Conservation (phyloP, 306 rosid species). For the cucumber (Cucumis sativus) region DNA sequence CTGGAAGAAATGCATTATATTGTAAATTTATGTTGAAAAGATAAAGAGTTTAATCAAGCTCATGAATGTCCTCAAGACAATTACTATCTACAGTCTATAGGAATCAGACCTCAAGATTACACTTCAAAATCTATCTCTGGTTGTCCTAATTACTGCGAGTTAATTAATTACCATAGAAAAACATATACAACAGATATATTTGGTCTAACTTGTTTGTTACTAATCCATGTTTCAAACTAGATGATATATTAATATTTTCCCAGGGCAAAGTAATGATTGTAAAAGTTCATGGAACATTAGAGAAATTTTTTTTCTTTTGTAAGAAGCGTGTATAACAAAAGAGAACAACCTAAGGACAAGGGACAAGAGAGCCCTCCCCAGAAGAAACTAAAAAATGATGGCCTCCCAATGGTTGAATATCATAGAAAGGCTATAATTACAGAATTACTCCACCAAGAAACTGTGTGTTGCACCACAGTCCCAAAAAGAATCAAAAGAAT, state of each 20-base stretch:
- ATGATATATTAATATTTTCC: background rate
- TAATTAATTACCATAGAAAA: background rate
- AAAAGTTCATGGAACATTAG: background rate
- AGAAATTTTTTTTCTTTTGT: too few species aligned
- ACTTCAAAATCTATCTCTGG: background rate
- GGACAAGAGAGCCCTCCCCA: too few species aligned
- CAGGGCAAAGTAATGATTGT: background rate
- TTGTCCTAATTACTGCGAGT: background rate
- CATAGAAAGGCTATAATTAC: too few species aligned
- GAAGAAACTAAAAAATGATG: too few species aligned
- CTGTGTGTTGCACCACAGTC: too few species aligned
- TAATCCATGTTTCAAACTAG: background rate
- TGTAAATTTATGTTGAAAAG: background rate
- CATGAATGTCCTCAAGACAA: background rate
- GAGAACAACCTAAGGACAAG: too few species aligned
- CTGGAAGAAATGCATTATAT: background rate
- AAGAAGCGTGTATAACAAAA: too few species aligned
- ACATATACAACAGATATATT: background rate
- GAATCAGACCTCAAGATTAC: background rate
- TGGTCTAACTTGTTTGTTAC: background rate
- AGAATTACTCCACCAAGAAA: too few species aligned
- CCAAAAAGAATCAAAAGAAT: too few species aligned
- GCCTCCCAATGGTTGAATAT: too few species aligned
- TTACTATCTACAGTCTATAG: background rate
- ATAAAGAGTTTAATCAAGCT: background rate